A percentile compares a stretch with the other conserved stretches of the same genome.
phyloP scores from a whole-genome alignment of 2,329 filamentous ascomycete genomes.

The Conoideocrella luteorostrata region DNA sequence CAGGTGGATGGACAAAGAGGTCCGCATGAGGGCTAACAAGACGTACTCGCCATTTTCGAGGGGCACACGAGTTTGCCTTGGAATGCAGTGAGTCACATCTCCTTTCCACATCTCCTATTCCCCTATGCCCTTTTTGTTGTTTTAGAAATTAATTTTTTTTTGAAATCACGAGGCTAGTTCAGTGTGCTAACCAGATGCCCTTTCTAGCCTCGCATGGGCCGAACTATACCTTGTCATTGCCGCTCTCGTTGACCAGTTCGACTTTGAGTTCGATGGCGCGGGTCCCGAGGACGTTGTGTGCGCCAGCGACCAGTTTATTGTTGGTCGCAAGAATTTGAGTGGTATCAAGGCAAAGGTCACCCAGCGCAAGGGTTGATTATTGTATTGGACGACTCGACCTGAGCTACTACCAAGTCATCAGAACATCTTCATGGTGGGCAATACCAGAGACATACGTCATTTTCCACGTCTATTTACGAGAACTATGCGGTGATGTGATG shows the following conservation, averaged over 20 bases:
- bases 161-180: neutral
- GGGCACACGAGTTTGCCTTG: neutral
- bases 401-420: no score
- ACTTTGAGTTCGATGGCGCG: neutral
- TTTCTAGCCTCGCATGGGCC: neutral
- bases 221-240: neutral
- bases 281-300: neutral
- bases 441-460: no score
- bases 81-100: neutral
- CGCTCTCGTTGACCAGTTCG: neutral
- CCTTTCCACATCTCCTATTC: neutral
- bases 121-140: neutral
- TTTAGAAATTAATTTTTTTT: neutral
- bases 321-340: neutral
- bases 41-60: neutral
- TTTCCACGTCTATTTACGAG: no score
- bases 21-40: neutral
- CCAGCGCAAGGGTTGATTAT: neutral
- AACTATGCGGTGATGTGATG: no score
- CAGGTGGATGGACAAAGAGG: slow-evolving; percentile 15
- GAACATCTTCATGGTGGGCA: no score
- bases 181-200: neutral
- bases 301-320: slow-evolving; percentile 24
- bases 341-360: neutral
- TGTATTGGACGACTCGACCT: no score